Percentiles rank a stretch among this genome's conserved stretches.
Conservation (phyloP, 805 yeast genomes). For the Sugiyamaella marilandica region DNA sequence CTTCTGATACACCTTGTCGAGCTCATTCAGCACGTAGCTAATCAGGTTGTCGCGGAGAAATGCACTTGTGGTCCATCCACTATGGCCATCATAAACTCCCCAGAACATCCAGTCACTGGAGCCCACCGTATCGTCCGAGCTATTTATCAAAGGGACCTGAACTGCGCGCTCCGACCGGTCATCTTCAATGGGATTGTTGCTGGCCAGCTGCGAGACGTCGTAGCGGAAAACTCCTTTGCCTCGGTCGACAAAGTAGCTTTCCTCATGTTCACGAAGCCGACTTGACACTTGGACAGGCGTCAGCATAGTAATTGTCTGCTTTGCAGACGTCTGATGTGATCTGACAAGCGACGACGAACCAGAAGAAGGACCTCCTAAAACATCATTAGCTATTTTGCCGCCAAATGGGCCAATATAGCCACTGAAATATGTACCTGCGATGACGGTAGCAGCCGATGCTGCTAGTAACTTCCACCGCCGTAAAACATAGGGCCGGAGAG, state of each 20-base stretch:
- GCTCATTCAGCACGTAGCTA: constrained; percentile 67
- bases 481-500: neutral
- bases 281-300: constrained; percentile 59
- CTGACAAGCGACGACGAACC: neutral
- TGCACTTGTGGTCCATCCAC: constrained; percentile 92
- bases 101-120: constrained; percentile 83
- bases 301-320: constrained; percentile 12
- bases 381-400: constrained; percentile 9
- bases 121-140: constrained; percentile 39
- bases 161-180: constrained; percentile 76
- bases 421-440: constrained; percentile 6
- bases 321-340: constrained; percentile 2
- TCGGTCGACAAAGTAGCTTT: constrained; percentile 72
- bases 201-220: constrained; percentile 84
- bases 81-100: constrained; percentile 95
- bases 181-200: constrained; percentile 93
- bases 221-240: constrained; percentile 85
- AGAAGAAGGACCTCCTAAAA: constrained; percentile 1
- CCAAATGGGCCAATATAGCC: neutral
- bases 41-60: constrained; percentile 76
- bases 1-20: constrained; percentile 54
- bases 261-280: constrained; percentile 67
- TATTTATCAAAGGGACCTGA: constrained; percentile 47
- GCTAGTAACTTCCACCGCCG: constrained; percentile 7
- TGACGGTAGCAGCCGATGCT: constrained; percentile 8